phyloP scores from a whole-genome alignment of 164 flowering plant species.

The Vitis rotundifolia region DNA sequence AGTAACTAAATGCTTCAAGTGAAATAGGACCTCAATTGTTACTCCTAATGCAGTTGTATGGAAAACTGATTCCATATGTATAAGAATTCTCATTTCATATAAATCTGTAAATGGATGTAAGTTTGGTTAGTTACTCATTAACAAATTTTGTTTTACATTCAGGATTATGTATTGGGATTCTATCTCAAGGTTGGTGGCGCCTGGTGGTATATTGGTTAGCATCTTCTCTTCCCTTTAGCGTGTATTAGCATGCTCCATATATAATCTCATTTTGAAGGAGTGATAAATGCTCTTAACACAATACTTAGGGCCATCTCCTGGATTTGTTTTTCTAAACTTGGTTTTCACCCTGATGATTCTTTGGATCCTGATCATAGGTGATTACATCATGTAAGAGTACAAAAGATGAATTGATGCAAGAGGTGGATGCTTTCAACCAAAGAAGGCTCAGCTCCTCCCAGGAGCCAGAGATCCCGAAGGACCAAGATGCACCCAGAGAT shows the following conservation, averaged over 20 bases:
- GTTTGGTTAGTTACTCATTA: too few relatives aligned
- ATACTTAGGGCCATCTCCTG: too few relatives aligned
- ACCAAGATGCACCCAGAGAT: constrained; percentile 27
- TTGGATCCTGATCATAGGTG: constrained; percentile 28
- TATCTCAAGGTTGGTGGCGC: constrained; percentile 47
- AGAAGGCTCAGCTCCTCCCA: constrained; percentile 30
- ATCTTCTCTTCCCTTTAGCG: not conserved
- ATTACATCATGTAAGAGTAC: constrained; percentile 66
- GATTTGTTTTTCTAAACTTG: too few relatives aligned
- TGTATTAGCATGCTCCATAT: too few relatives aligned
- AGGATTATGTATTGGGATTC: constrained; percentile 77
- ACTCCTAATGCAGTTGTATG: too few relatives aligned
- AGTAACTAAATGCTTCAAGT: too few relatives aligned
- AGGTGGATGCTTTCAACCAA: constrained; percentile 52
- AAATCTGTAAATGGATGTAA: too few relatives aligned
- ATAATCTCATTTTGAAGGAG: too few relatives aligned
- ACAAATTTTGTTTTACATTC: constrained; percentile 5
- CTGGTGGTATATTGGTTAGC: constrained; percentile 65
- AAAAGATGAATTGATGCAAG: constrained; percentile 66
- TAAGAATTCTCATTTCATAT: not conserved
- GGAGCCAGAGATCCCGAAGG: constrained; percentile 23
- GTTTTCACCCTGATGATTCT: not conserved
- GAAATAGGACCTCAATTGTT: too few relatives aligned
- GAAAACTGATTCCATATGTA: too few relatives aligned
- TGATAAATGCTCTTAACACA: too few relatives aligned